Base-by-base conservation (phyloP, 1,284 basidiomycete species). In the Xerocomus nothofagi region DNA sequence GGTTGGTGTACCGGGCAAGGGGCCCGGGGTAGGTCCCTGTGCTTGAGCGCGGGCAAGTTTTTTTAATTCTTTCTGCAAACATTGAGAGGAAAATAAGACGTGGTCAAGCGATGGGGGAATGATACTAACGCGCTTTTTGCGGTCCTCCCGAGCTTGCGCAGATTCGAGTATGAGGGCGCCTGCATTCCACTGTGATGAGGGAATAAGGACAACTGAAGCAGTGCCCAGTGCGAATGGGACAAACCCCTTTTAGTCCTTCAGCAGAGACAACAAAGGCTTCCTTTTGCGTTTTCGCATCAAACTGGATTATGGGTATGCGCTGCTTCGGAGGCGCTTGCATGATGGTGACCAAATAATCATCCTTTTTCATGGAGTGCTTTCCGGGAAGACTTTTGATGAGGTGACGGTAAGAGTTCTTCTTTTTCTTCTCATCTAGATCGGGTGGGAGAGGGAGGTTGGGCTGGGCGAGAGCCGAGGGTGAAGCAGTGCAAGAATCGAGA, bases 321-420 rank as follows among this genome's bases (percentile, higher is more conserved):
- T 88, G 84, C 65, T 90, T 90, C 50, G 84, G 82, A 4, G 87
- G 86, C 20, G 77, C 73, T 57, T 80, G 74, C 70, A 89, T 86
- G 55, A 81, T 78, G 2, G 70, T 80, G 36, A 74, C 76, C 44
- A 90, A 69, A 65, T 82, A 88, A 53, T 86, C 82, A 57, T 90
- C 87, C 66, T 86, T 90, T 73, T 87, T 88, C 74, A 80, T 77
- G n/a, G 87, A 87, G 58, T 90, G 87, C 68, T 88, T 88, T 48
- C 87, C 87, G 59, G 87, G 86, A 36, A 87, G 74, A 51, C 78
- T 81, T 72, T 84, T 88, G 62, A 90, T 86, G 53, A 90, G 76
- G 65, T 88, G 82, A 61, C 79, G 86, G 60, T 90, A 90, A 47
- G 72, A 82, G 56, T 87, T 87, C 75, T 84, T 86, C 72, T 79